Base-by-base conservation (phyloP, 2,329 filamentous ascomycete species). In the Ophiostoma perfectum region DNA sequence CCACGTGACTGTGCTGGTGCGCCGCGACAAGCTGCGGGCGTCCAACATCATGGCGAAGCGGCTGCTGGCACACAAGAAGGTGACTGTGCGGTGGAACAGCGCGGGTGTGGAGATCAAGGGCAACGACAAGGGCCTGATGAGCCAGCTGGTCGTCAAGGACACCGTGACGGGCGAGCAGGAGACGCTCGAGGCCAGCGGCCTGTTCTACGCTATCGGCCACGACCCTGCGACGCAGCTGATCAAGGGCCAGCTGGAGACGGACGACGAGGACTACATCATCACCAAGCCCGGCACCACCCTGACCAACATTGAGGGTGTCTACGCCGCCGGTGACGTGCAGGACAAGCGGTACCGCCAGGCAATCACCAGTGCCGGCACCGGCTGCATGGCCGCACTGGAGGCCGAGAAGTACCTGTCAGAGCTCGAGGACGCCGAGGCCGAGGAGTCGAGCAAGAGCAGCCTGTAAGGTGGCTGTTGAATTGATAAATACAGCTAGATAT, bases 311-410 rank as follows among this genome's bases (percentile, higher is more conserved):
- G 87, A 92, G 77, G 95, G 95, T 78, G 92, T 99, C 27, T 99
- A 97, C 77, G 95, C 95, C 49, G 95, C 94, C 9, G 95, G 95
- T 72, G 95, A 99, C 77, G 96, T 99, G 9, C 95, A 99, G 83
- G 96, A 99, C 78, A 99, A 98, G 89, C 88, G 90, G 77, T 99
- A 99, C 80, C 88, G 95, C 78, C 95, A 99, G 82, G 95, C 95
- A 64, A 96, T 99, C 73, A 99, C 95, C 72, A 97, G 93, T 81
- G 95, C 95, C 74, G 94, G 93, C 70, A 93, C 93, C 70, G 95
- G 95, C 72, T 99, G 95, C 80, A 90, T 97, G 82, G 95, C 95
- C 67, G 95, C 94, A 11, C 86, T 99, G 67, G 95, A 99, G 77
- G 94, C 94, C 9, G 95, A 99, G 81, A 96, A 97, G 79, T 97